These are phyloP conservation scores for Scheffersomyces ergatensis DNA, from an alignment of 805 yeast genomes.

Conservation along the genomic window DNA sequence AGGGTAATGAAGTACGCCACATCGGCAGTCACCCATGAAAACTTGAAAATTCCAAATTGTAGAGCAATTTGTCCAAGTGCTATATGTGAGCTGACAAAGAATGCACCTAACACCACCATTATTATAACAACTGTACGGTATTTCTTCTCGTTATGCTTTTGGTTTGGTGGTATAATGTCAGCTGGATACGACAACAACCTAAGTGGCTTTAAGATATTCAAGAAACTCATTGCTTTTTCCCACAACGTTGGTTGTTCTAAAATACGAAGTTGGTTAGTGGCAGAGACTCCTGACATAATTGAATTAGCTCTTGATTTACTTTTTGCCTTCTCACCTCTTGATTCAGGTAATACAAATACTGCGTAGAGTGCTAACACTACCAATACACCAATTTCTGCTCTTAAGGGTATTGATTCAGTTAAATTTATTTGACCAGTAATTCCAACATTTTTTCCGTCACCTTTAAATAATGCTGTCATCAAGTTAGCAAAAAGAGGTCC, in stretches of 20 bases:
- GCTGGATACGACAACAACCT: conserved; percentile 51
- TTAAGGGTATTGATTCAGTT: conserved; percentile 30
- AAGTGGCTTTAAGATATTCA: conserved; percentile 39
- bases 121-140: conserved; percentile 33
- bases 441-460: conserved; percentile 1
- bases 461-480: conserved; percentile 7
- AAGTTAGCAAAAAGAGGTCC: conserved; percentile 57
- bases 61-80: conserved; percentile 41
- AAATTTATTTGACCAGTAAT: not conserved
- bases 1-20: conserved; percentile 53
- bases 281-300: conserved; percentile 3
- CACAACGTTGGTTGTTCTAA: not conserved
- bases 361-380: conserved; percentile 22
- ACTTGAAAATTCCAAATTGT: conserved; percentile 50
- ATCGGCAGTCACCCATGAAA: conserved; percentile 50
- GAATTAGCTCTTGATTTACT: conserved; percentile 22
- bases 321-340: conserved; percentile 52
- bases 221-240: not conserved
- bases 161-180: conserved; percentile 11
- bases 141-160: conserved; percentile 9
- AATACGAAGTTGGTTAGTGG: not conserved
- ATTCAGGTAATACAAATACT: conserved; percentile 49
- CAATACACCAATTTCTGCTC: conserved; percentile 28
- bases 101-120: conserved; percentile 42
- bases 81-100: conserved; percentile 25